These are phyloP conservation scores for Akebia trifoliata DNA, from an alignment of 164 flowering plant genomes.

Conservation along the genomic window DNA sequence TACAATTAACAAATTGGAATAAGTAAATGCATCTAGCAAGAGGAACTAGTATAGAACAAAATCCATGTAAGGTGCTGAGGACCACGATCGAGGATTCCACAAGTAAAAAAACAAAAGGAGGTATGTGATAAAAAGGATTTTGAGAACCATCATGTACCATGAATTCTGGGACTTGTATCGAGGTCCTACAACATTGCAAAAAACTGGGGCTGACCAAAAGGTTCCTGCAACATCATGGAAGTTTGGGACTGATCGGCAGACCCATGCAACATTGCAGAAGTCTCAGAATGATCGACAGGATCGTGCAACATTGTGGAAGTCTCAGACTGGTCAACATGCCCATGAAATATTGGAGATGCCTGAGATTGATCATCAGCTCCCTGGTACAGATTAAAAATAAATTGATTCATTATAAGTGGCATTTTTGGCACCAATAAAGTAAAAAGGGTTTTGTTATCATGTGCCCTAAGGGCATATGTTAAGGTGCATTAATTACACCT, in stretches of 20 bases:
- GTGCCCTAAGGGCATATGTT: too few relatives aligned
- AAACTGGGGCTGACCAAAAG: constrained; percentile 9
- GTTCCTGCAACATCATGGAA: constrained; percentile 16
- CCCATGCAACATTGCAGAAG: constrained; percentile 12
- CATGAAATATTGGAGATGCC: constrained; percentile 11
- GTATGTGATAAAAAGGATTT: background rate
- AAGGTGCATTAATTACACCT: too few relatives aligned
- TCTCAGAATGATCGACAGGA: constrained; percentile 5
- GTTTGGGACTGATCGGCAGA: constrained; percentile 10
- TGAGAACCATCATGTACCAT: background rate
- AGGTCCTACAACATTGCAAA: constrained; percentile 10
- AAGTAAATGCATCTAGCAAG: background rate
- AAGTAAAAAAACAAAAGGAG: background rate
- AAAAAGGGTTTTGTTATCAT: too few relatives aligned
- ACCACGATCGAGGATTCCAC: background rate
- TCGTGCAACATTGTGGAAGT: constrained; percentile 7
- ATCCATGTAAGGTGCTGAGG: background rate
- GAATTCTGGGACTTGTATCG: background rate
- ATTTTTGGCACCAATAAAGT: background rate
- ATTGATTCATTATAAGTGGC: background rate
- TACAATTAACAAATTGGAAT: too few relatives aligned
- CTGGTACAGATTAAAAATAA: constrained; percentile 4
- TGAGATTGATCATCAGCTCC: constrained; percentile 15
- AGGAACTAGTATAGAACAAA: background rate
- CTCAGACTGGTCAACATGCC: constrained; percentile 7